Evolutionary conservation across 1,284 basidiomycete species (phyloP), one percentile per base, ranked within the genome.

Genomic region (Microbotryum lychnidis-dioicae): DNA sequence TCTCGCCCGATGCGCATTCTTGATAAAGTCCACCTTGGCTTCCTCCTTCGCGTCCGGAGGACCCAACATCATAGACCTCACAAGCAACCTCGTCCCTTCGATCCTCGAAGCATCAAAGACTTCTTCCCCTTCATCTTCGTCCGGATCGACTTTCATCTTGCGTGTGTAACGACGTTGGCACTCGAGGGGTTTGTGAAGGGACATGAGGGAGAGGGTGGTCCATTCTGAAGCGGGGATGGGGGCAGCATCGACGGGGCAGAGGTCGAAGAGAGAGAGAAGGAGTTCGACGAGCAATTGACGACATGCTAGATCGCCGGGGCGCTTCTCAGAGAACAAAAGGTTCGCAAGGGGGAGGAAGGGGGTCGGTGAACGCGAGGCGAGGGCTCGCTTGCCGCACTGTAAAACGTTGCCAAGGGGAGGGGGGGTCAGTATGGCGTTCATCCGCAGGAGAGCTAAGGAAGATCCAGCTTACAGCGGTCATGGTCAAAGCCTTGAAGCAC

Each of bases 281-380:
- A 96, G 78, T 62, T 98, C 94, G 56, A 90, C 78, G 56, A 99
- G 91, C 56, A 97, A 81, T 72, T 94, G 91, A 47, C 93, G 84
- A 5, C 89, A 88, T 2, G 84, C 81, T 3, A 97, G 80, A 57
- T 98, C 94, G 48, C 94, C 94, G 0, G 94, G 94, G 73, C 92
- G 93, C 79, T 97, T 97, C 78, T 97, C 93, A 1, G 91, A 93
- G 76, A 90, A 97, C 4, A 98, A 80, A 4, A 98, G 81, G 4
- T 83, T 78, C 16, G 91, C 80, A 10, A 99, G 80, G 62, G 90
- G 86, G 1, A 81, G 79, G 73, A 91, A 97, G 0, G 96, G 96
- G 0, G 84, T 83, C 0, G 93, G 92, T 57, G 86, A 87, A 27
- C 84, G 84, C 64, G 83, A 85, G 14, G 89, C 84, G 3, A 98